Percentiles rank a stretch among this genome's conserved stretches.
Conservation (phyloP, 495 filamentous ascomycete species). For the Podospora didyma region DNA sequence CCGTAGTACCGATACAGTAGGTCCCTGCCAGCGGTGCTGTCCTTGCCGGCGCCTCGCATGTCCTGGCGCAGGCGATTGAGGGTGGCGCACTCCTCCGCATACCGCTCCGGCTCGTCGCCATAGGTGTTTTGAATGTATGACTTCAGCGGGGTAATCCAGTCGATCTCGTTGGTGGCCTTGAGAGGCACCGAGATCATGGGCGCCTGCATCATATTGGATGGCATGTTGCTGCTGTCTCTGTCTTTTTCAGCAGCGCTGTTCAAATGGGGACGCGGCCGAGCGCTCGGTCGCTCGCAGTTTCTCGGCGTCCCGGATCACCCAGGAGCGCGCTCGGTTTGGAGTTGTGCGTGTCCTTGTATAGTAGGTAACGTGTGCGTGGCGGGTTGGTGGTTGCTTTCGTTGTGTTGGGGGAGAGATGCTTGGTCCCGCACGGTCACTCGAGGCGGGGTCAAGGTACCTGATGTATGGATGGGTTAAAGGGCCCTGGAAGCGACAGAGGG, state of each 20-base stretch:
- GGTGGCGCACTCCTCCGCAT: slow-evolving; percentile 88
- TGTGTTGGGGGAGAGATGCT: too few relatives aligned
- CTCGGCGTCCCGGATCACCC: slow-evolving; percentile 1
- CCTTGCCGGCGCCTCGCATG: slow-evolving; percentile 96
- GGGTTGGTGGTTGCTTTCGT: too few relatives aligned
- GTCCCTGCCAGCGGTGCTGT: slow-evolving; percentile 91
- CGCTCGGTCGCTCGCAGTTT: slow-evolving; percentile 1
- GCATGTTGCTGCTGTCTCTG: neutral
- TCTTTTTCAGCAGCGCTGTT: neutral
- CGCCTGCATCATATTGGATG: slow-evolving; percentile 61
- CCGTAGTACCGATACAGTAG: slow-evolving; percentile 96
- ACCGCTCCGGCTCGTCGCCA: slow-evolving; percentile 93
- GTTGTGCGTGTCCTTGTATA: neutral
- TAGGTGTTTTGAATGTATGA: slow-evolving; percentile 89
- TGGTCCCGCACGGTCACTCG: too few relatives aligned
- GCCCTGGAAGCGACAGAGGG: too few relatives aligned
- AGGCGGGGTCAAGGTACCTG: too few relatives aligned
- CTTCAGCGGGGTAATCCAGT: slow-evolving; percentile 94
- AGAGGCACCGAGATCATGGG: slow-evolving; percentile 91
- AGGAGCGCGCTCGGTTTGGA: slow-evolving; percentile 4
- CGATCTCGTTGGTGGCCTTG: slow-evolving; percentile 99
- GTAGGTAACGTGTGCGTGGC: too few relatives aligned
- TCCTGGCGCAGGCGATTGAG: slow-evolving; percentile 97
- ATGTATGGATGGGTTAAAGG: too few relatives aligned
- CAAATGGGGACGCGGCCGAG: neutral